Evolutionary conservation across 345 rosid genomes (phyloP).

Genomic region (Sonneratia alba): DNA sequence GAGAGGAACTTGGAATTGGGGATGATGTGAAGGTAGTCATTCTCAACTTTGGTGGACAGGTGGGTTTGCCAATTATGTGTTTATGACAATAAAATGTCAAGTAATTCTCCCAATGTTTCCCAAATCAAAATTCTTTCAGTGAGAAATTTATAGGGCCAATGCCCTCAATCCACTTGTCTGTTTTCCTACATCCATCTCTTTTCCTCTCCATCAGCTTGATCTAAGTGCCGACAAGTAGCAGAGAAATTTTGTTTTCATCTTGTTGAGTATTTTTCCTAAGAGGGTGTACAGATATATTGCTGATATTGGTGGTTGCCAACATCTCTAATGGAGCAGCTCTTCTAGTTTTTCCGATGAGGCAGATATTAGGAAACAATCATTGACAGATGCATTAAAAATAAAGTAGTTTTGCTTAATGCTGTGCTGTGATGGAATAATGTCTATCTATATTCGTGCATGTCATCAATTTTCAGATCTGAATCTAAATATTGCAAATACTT

Average conservation of each 20-base stretch:
- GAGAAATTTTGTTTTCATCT: not conserved
- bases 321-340: too few species aligned
- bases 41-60: conserved; percentile 99
- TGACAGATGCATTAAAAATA: not conserved
- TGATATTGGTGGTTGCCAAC: not conserved
- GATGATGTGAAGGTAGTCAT: conserved; percentile 84
- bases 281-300: not conserved
- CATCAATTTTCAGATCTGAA: not conserved
- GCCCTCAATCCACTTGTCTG: not conserved
- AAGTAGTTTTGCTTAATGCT: not conserved
- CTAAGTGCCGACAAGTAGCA: not conserved
- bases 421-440: not conserved
- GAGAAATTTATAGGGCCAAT: not conserved
- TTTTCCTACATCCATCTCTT: not conserved
- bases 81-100: not conserved
- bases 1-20: conserved; percentile 75
- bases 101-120: not conserved
- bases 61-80: conserved; percentile 13
- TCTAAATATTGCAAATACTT: not conserved
- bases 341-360: not conserved
- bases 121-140: not conserved
- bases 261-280: not conserved
- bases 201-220: not conserved
- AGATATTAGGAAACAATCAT: not conserved
- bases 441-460: not conserved